phyloP scores from a whole-genome alignment of 1,139 yeast genomes.

The Zygosaccharomyces pseudobailii region DNA sequence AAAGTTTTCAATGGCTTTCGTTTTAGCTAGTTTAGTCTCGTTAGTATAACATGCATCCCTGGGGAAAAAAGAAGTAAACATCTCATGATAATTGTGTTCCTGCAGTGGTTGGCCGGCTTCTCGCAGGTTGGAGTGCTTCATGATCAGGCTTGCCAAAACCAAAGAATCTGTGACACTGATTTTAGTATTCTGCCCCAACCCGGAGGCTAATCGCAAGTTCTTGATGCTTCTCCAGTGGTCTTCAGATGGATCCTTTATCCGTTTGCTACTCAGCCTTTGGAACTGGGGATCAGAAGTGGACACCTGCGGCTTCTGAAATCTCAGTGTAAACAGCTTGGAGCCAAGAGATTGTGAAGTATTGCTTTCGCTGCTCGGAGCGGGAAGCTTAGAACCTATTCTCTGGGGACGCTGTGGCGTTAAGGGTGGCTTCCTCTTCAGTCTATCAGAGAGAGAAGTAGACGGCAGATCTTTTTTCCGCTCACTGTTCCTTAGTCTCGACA shows the following conservation, averaged over 20 bases:
- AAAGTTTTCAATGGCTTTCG: slow-evolving; percentile 54
- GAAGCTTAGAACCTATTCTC: not conserved
- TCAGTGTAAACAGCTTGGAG: not conserved
- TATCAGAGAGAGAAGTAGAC: slow-evolving; percentile 6
- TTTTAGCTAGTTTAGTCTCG: slow-evolving; percentile 20
- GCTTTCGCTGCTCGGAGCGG: not conserved
- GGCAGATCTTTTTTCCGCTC: not conserved
- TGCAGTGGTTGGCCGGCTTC: slow-evolving; percentile 1
- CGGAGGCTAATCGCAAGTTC: not conserved
- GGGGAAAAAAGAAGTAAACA: slow-evolving; percentile 27
- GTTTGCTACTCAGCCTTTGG: not conserved
- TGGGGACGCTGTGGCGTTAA: not conserved
- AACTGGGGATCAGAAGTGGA: not conserved
- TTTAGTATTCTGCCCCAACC: not conserved
- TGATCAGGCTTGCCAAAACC: slow-evolving; percentile 4
- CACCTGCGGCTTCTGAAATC: not conserved
- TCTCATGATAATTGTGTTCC: slow-evolving; percentile 18
- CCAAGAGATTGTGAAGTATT: not conserved
- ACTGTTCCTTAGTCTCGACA: slow-evolving; percentile 9
- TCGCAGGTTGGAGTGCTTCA: slow-evolving; percentile 4
- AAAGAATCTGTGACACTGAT: not conserved
- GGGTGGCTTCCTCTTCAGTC: not conserved
- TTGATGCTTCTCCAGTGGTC: not conserved
- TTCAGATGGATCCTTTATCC: not conserved
- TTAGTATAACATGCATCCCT: slow-evolving; percentile 16